Conservation (phyloP, 257 asterid genomes). For the Forsythia suspensa region DNA sequence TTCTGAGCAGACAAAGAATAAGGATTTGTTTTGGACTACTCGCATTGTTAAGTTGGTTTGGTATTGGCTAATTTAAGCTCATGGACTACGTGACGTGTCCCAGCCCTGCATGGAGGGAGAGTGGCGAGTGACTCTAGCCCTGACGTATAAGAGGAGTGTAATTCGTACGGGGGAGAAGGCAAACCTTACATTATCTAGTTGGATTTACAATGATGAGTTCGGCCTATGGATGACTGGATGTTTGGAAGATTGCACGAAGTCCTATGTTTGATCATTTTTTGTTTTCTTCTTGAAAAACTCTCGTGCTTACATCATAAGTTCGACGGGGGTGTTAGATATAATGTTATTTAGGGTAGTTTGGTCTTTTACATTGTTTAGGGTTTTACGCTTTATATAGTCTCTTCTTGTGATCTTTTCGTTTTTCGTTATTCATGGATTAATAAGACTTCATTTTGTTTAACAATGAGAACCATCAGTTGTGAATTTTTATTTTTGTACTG, state of each 20-base stretch:
- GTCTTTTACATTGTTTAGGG: too few relatives aligned
- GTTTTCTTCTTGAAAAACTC: too few relatives aligned
- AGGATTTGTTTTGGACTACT: neutral
- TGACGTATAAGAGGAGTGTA: neutral
- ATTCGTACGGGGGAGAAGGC: neutral
- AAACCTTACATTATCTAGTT: neutral
- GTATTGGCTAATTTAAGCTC: neutral
- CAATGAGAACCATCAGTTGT: too few relatives aligned
- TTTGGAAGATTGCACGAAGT: neutral
- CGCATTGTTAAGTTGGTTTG: neutral
- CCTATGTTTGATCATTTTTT: too few relatives aligned
- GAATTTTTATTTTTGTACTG: too few relatives aligned
- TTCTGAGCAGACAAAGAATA: neutral
- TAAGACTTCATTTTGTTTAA: too few relatives aligned
- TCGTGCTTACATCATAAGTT: too few relatives aligned
- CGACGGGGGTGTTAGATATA: too few relatives aligned
- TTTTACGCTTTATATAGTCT: too few relatives aligned
- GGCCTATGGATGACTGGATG: neutral
- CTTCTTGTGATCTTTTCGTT: too few relatives aligned
- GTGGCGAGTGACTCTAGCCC: neutral
- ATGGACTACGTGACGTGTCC: neutral
- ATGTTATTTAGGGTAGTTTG: too few relatives aligned
- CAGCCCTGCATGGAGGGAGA: neutral
- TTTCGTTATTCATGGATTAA: too few relatives aligned
- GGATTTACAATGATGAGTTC: neutral